A percentile compares a stretch with the other conserved stretches of the same genome.
These are phyloP conservation scores for Saccharomyces eubayanus DNA, from an alignment of 805 yeast genomes.

Conservation along the genomic window DNA sequence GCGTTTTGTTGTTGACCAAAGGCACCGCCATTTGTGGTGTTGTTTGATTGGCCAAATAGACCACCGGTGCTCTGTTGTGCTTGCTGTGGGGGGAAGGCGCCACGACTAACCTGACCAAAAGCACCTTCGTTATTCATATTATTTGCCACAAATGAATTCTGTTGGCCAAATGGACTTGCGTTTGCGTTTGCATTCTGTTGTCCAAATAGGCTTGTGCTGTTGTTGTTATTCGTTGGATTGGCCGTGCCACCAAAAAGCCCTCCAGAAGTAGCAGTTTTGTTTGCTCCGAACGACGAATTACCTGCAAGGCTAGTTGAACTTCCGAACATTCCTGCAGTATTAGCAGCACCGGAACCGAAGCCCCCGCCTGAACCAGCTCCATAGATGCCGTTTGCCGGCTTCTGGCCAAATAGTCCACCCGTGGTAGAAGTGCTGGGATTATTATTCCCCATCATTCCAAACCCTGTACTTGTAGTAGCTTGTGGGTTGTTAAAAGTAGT, in stretches of 20 bases:
- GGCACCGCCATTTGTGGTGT: constrained; percentile 4
- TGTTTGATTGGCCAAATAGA: constrained; percentile 23
- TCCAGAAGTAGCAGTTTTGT: constrained; percentile 12
- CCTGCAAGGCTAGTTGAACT: not conserved
- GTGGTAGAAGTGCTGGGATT: constrained; percentile 14
- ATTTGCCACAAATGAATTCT: constrained; percentile 13
- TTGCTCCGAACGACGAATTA: not conserved
- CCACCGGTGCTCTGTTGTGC: constrained; percentile 13
- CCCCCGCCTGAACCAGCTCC: constrained; percentile 2
- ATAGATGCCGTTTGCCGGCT: constrained; percentile 7
- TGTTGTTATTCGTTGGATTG: constrained; percentile 1
- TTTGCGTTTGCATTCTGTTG: constrained; percentile 8
- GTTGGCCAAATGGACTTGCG: constrained; percentile 11
- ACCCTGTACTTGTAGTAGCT: constrained; percentile 8
- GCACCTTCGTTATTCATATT: constrained; percentile 15
- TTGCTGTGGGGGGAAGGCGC: not conserved
- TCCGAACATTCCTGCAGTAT: not conserved
- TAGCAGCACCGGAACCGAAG: constrained; percentile 1
- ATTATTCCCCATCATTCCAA: constrained; percentile 13
- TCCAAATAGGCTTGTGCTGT: constrained; percentile 19
- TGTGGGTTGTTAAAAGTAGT: constrained; percentile 2
- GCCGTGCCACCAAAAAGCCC: constrained; percentile 5
- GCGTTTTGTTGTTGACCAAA: constrained; percentile 6
- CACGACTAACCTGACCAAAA: constrained; percentile 16
- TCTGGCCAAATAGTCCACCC: constrained; percentile 40